Evolutionary conservation across 768 basidiomycete genomes (phyloP).

Genomic region (Hericium alpestre): DNA sequence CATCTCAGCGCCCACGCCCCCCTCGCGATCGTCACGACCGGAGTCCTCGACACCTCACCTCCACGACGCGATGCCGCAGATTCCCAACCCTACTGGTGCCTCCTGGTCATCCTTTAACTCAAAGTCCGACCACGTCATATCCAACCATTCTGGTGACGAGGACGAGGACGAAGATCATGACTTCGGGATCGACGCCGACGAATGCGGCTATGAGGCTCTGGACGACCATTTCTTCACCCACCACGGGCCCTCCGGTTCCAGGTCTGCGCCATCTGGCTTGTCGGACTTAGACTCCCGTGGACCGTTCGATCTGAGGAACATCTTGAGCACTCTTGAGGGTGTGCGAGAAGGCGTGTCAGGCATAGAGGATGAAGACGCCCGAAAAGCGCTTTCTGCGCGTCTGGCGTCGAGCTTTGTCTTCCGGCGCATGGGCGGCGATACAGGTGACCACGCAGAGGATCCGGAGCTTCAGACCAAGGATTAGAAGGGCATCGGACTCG

Average conservation of each 20-base stretch:
- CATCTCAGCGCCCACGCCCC: conserved; percentile 42
- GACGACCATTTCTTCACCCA: conserved; percentile 6
- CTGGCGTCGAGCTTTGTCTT: conserved; percentile 13
- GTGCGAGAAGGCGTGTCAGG: conserved; percentile 10
- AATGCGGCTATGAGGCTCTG: conserved; percentile 10
- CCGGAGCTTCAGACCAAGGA: neutral
- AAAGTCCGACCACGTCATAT: conserved; percentile 26
- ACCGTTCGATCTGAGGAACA: conserved; percentile 8
- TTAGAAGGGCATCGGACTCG: neutral
- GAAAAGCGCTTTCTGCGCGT: conserved; percentile 8
- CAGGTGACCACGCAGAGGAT: neutral
- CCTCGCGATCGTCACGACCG: neutral
- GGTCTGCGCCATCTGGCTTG: neutral
- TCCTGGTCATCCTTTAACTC: conserved; percentile 47
- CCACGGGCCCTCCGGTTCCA: neutral
- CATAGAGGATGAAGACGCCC: conserved; percentile 9
- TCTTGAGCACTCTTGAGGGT: conserved; percentile 4
- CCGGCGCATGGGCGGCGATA: conserved; percentile 5
- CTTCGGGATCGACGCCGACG: neutral
- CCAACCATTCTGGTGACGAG: conserved; percentile 22
- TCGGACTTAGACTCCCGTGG: neutral
- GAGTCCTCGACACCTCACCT: neutral
- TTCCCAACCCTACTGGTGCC: conserved; percentile 19
- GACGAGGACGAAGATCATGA: conserved; percentile 25
- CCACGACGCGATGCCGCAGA: conserved; percentile 9